These are phyloP conservation scores for Rhodomyrtus psidioides DNA, from an alignment of 441 rosid species.

Conservation along the genomic window DNA sequence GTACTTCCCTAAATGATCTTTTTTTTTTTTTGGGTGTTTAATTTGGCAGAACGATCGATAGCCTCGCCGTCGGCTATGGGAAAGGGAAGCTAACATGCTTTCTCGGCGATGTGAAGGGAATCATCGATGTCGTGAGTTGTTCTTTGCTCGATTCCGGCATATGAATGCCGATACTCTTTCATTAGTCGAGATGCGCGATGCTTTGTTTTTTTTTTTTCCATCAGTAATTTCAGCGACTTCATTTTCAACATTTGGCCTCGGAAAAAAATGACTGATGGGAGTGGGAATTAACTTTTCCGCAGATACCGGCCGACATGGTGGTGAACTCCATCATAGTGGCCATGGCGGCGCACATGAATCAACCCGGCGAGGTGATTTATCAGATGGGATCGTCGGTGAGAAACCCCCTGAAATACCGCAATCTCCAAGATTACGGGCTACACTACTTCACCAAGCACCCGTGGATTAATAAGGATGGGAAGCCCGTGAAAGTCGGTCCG, in stretches of 20 bases:
- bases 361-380: conserved; percentile 27
- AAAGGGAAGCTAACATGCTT: conserved; percentile 75
- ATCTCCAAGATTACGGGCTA: conserved; percentile 42
- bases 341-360: conserved; percentile 43
- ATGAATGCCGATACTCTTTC: not conserved
- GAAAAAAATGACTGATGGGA: not conserved
- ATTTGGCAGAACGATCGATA: conserved; percentile 69
- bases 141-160: not conserved
- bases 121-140: conserved; percentile 62
- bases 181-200: not conserved
- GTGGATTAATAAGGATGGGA: conserved; percentile 74
- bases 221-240: not conserved
- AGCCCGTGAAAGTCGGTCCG: conserved; percentile 54
- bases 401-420: conserved; percentile 38
- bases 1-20: not conserved
- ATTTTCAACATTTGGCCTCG: not conserved
- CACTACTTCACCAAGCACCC: conserved; percentile 60
- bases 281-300: not conserved
- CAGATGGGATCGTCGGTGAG: conserved; percentile 72
- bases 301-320: conserved; percentile 95
- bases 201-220: not conserved
- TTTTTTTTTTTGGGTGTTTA: not conserved
- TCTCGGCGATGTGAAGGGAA: conserved; percentile 44
- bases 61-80: conserved; percentile 66
- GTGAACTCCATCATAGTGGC: conserved; percentile 68